Evolutionary conservation across 345 rosid genomes (phyloP), one percentile per base, ranked within the genome.

Genomic region (Corymbia maculata): DNA sequence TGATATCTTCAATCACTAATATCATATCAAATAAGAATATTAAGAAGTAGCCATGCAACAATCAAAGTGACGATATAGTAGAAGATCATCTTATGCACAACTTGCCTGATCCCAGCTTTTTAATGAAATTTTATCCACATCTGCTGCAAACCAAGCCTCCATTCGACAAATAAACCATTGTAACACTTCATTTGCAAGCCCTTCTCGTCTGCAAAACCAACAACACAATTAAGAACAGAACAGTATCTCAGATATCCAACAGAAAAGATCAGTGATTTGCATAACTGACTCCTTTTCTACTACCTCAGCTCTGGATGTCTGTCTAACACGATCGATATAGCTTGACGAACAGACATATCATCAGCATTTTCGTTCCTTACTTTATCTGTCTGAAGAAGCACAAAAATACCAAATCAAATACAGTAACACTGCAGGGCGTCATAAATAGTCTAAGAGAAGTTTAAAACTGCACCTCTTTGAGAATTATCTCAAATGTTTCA

Each of bases 101-200:
- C 95, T 94, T 92, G 90, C 99, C 98, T 95, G 97, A 94, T 97
- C 99, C 99, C 99, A 97, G 86, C 92, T 92, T 93, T 94, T 95
- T 49, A 95, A 92, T 22, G 99, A 97, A 87, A 97, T 97, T 94
- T 93, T 90, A 91, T 97, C 97, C 3, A 97, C 97, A 92, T 97
- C 99, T 84, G 94, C 96, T 26, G 99, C 97, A 94, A 97, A 97
- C 99, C 99, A 97, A 51, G 98, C 99, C 92, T 97, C 99, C 97
- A 97, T 94, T 92, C 99, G 92, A 91, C 99, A 97, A 82, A 97
- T 92, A 89, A 94, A 97, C 99, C 99, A 95, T 86, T 95, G 98
- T 91, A 97, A 86, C 90, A 97, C 99, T 92, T 97, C 96, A 91
- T 95, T 52, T 13, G 97, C 97, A 49, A 93, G 93, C 84, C 97